These are phyloP conservation scores for Saccharomycopsis amapae DNA, from an alignment of 805 yeast genomes.

Conservation along the genomic window DNA sequence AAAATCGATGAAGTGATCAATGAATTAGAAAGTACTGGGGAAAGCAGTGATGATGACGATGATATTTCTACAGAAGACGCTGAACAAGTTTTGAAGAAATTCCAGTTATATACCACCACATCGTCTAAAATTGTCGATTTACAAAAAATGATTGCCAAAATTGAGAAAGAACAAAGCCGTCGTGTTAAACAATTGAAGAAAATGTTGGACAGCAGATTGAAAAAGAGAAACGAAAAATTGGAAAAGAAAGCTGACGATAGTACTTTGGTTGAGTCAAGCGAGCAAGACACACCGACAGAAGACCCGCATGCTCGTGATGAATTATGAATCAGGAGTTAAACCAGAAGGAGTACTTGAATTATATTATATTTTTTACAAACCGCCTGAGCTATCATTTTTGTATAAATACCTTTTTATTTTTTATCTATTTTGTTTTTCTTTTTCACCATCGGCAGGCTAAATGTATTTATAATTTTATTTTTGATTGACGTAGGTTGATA, in stretches of 20 bases:
- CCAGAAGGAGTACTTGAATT: too few species aligned
- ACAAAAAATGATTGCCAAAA: constrained; percentile 7
- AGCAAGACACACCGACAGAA: too few species aligned
- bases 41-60: constrained; percentile 8
- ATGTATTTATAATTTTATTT: too few species aligned
- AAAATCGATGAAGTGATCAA: constrained; percentile 9
- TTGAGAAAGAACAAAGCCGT: constrained; percentile 19
- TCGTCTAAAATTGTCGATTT: constrained; percentile 6
- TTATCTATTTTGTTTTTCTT: too few species aligned
- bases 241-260: constrained; percentile 3
- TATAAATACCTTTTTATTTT: too few species aligned
- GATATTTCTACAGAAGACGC: constrained; percentile 10
- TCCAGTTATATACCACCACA: constrained; percentile 2
- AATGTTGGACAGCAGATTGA: constrained; percentile 16
- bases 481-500: too few species aligned
- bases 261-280: too few species aligned
- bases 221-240: constrained; percentile 17
- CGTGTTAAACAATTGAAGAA: constrained; percentile 15
- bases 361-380: too few species aligned
- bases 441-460: too few species aligned
- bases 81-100: constrained; percentile 7
- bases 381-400: too few species aligned
- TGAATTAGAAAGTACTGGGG: not conserved
- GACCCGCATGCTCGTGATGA: too few species aligned
- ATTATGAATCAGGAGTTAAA: too few species aligned